These are phyloP conservation scores for Sclerotiophoma versabilis DNA, from an alignment of 2,329 filamentous ascomycete genomes.

Conservation along the genomic window DNA sequence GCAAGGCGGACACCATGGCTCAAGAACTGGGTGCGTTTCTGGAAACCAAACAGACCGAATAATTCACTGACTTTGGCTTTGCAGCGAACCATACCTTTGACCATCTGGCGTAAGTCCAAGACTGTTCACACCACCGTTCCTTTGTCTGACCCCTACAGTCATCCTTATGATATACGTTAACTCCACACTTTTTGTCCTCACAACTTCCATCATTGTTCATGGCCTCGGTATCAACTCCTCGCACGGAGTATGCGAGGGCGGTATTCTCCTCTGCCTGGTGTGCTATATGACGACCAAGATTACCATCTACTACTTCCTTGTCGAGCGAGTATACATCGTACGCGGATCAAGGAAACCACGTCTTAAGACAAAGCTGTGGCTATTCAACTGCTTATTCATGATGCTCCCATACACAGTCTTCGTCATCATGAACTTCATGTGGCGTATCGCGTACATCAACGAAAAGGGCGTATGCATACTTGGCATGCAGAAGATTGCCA, in stretches of 20 bases:
- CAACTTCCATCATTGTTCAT: slow-evolving; percentile 63
- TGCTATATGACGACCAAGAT: slow-evolving; percentile 72
- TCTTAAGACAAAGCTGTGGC: slow-evolving; percentile 64
- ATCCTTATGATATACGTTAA: slow-evolving; percentile 67
- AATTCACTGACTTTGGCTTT: too few species aligned
- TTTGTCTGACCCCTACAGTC: slow-evolving; percentile 51
- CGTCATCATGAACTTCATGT: slow-evolving; percentile 65
- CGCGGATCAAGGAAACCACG: slow-evolving; percentile 60
- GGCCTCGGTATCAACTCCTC: slow-evolving; percentile 64
- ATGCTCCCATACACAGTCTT: slow-evolving; percentile 52
- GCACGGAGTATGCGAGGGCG: slow-evolving; percentile 61
- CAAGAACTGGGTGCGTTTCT: slow-evolving; percentile 25
- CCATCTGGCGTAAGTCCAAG: slow-evolving; percentile 2
- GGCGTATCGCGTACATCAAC: slow-evolving; percentile 63
- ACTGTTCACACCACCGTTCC: not conserved
- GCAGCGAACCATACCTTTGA: not conserved
- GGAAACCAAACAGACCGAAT: too few species aligned
- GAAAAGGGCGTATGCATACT: slow-evolving; percentile 64
- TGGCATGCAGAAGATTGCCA: slow-evolving; percentile 64
- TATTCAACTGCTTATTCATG: slow-evolving; percentile 69
- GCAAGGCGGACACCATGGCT: slow-evolving; percentile 36
- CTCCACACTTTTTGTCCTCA: slow-evolving; percentile 67
- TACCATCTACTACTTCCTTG: slow-evolving; percentile 70
- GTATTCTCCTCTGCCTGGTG: slow-evolving; percentile 66
- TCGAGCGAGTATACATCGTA: slow-evolving; percentile 70